These are phyloP conservation scores for Arthrobotrys iridis DNA, from an alignment of 2,329 filamentous ascomycete genomes.

Conservation along the genomic window DNA sequence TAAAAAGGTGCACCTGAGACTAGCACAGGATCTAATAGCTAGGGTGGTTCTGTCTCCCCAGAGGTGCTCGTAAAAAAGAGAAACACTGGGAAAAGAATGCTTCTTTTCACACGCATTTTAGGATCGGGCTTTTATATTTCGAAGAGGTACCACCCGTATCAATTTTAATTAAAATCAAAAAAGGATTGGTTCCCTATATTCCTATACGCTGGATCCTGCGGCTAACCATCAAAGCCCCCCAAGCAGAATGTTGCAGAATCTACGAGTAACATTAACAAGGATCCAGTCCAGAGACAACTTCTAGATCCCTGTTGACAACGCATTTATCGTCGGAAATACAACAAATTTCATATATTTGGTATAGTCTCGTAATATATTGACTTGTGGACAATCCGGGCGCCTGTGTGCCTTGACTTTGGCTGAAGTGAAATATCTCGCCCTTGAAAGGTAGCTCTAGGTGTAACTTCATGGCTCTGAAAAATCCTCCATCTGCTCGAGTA, in stretches of 20 bases:
- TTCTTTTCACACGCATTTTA: constrained; percentile 7
- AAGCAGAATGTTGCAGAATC: neutral
- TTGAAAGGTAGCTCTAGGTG: too few relatives aligned
- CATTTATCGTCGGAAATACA: neutral
- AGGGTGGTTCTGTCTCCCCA: neutral
- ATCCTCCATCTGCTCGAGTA: too few relatives aligned
- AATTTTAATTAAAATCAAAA: neutral
- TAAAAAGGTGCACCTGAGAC: neutral
- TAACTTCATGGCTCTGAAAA: too few relatives aligned
- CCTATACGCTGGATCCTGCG: constrained; percentile 8
- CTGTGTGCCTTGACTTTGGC: too few relatives aligned
- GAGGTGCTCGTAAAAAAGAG: neutral
- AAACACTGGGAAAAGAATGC: neutral
- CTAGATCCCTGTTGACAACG: too few relatives aligned
- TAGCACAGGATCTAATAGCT: constrained; percentile 27
- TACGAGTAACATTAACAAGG: neutral
- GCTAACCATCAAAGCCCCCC: constrained; percentile 1
- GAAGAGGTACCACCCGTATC: neutral
- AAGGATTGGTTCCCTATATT: too few relatives aligned
- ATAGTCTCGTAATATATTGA: too few relatives aligned
- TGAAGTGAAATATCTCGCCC: too few relatives aligned
- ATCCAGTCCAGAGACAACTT: neutral
- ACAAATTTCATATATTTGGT: too few relatives aligned
- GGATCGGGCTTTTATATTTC: constrained; percentile 33
- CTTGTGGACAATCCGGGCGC: too few relatives aligned